These are phyloP conservation scores for Anisodus acutangulus DNA, from an alignment of 257 asterid species.

Conservation along the genomic window DNA sequence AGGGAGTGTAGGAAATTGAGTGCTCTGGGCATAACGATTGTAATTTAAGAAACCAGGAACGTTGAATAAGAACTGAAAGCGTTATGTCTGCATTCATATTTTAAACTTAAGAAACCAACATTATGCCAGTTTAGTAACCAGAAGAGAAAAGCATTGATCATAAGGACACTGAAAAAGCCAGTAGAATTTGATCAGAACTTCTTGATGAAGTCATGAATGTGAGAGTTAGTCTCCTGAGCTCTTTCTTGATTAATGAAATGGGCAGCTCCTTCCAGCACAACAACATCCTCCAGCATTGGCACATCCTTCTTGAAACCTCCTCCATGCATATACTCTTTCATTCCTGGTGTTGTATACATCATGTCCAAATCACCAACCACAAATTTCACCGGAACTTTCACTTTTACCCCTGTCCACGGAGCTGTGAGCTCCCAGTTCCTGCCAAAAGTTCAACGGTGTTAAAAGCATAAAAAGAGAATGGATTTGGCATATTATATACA, in stretches of 20 bases:
- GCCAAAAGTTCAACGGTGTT: background rate
- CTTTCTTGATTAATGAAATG: slow-evolving; percentile 93
- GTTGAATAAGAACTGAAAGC: no score
- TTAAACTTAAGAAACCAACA: no score
- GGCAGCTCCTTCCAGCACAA: slow-evolving; percentile 66
- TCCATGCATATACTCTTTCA: slow-evolving; percentile 83
- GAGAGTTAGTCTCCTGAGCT: slow-evolving; percentile 53
- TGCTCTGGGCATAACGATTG: no score
- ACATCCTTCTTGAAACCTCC: slow-evolving; percentile 85
- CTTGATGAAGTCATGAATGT: slow-evolving; percentile 56
- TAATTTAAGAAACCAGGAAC: no score
- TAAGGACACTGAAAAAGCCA: background rate
- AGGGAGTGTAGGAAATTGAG: no score
- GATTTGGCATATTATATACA: no score
- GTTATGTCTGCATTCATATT: no score
- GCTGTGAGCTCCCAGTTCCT: slow-evolving; percentile 94
- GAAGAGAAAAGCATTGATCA: background rate
- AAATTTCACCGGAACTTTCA: slow-evolving; percentile 73
- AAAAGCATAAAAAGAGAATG: no score
- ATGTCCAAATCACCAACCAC: slow-evolving; percentile 74
- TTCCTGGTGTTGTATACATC: slow-evolving; percentile 81
- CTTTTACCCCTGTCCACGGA: slow-evolving; percentile 73
- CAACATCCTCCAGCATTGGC: slow-evolving; percentile 70
- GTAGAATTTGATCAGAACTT: slow-evolving; percentile 38
- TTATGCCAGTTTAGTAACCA: no score